Conservation (phyloP, 495 filamentous ascomycete species). For the Aspergillus ellipticus region DNA sequence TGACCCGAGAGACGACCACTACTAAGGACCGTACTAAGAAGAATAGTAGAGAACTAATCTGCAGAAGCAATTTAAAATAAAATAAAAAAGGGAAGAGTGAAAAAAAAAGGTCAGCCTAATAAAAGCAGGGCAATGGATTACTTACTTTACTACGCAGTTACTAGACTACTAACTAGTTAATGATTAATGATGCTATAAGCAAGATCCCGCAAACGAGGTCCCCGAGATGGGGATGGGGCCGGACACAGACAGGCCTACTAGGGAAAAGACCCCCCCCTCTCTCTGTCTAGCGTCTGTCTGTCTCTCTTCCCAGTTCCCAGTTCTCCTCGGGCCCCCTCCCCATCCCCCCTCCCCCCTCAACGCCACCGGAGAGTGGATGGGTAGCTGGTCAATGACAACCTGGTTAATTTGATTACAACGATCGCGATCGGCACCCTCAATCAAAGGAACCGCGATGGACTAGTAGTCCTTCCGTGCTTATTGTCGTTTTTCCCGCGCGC, state of each 20-base stretch:
- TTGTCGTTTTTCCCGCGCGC: neutral
- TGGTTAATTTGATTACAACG: neutral
- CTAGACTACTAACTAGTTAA: neutral
- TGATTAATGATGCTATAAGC: neutral
- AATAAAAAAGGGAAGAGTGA: neutral
- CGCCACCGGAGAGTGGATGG: neutral
- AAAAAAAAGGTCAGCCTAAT: neutral
- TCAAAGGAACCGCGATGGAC: slow-evolving; percentile 23
- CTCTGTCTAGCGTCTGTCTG: neutral
- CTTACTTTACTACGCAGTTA: too few species aligned
- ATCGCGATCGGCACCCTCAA: slow-evolving; percentile 31
- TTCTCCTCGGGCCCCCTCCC: too few species aligned
- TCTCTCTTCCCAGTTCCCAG: neutral
- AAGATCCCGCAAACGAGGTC: slow-evolving; percentile 2
- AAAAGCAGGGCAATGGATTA: neutral
- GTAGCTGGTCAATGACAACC: neutral
- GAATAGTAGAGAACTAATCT: neutral
- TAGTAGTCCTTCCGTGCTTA: neutral
- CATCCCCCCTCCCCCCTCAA: neutral
- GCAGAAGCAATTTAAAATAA: neutral
- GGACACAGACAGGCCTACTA: neutral
- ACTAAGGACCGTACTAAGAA: too few species aligned
- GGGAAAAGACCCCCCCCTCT: neutral
- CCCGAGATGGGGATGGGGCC: neutral
- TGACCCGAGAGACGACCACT: too few species aligned